Percentiles rank a stretch among this genome's conserved stretches.
phyloP scores from a whole-genome alignment of 306 rosid genomes.

The Vachellia pachyceras region DNA sequence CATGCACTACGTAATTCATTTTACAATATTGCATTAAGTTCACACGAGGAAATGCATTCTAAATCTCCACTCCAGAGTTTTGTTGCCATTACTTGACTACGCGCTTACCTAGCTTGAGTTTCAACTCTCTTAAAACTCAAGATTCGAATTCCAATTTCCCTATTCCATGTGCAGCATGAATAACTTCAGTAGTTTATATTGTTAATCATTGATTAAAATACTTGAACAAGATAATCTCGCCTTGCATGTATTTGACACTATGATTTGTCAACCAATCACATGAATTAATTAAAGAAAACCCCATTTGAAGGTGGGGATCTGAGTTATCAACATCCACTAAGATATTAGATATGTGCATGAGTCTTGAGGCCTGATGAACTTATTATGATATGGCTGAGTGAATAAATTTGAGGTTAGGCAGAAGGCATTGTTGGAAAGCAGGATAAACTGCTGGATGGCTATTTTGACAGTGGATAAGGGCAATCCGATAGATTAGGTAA shows the following conservation, averaged over 20 bases:
- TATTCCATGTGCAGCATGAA: not conserved
- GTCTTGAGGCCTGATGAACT: not conserved
- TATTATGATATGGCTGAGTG: not conserved
- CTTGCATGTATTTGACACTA: not conserved
- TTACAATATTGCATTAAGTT: not conserved
- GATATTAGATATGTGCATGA: not conserved
- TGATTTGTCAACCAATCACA: not conserved
- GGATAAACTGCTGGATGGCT: constrained; percentile 1
- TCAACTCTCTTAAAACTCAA: not conserved
- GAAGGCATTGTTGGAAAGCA: constrained; percentile 28
- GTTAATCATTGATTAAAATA: not conserved
- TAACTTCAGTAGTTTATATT: not conserved
- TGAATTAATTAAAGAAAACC: constrained; percentile 7
- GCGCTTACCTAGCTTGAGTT: not conserved
- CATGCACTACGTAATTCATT: not conserved
- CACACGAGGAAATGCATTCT: not conserved
- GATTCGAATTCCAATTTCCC: not conserved
- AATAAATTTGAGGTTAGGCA: constrained; percentile 29
- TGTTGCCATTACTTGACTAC: not conserved
- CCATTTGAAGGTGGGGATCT: not conserved
- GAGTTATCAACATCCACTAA: not conserved
- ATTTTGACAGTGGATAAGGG: constrained; percentile 39
- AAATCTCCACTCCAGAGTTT: not conserved
- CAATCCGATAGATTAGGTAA: constrained; percentile 41
- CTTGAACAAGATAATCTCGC: not conserved